Base-by-base conservation (phyloP, 1,284 basidiomycete genomes). In the Ceratobasidium sp. region DNA sequence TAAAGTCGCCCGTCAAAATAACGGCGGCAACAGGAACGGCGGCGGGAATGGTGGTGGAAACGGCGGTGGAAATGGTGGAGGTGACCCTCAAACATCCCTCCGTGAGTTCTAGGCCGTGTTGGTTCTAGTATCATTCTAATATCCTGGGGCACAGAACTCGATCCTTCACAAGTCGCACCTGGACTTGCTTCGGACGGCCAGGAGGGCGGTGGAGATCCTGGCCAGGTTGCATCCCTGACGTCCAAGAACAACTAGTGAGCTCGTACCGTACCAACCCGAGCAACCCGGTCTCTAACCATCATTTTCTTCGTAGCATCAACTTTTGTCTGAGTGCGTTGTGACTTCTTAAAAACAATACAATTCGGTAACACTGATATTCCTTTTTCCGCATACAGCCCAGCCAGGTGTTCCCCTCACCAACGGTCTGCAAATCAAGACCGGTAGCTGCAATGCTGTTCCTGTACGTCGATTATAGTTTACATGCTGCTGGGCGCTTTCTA, bases 161-260 rank as follows among this genome's bases (percentile, higher is more conserved):
- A 87, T 65, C 81, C 86, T 31, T 82, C 82, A 31, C 85, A 90
- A 28, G 84, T 90, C 53, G 86, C 86, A 47, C 39, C 80, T 33
- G 85, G 85, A 58, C 87, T 89, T 77, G 84, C 85, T 3, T 84
- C 87, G 77, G 80, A 86, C 77, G 89, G 89, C 64, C 84, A 85
- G 79, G 83, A 83, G 68, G 79, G 80, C 47, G 85, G 86, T 1
- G 78, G 85, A 78, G 80, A 82, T 8, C 67, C 82, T 61, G 84
- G 85, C 31, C 83, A 86, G 80, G 82, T 85, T 45, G 82, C 88
- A n/a, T 89, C 86, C 17, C 81, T 86, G n/a, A 87, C 86, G 3
- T 86, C 86, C 33, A 80, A 77, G 15, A 87, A 89, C 82, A 89
- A 89, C 82, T 89, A 87, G 77, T 79, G 65, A 65, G 77, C 67